phyloP scores from a whole-genome alignment of 192 early-diverging fungal genomes.

The Backusella sp. region DNA sequence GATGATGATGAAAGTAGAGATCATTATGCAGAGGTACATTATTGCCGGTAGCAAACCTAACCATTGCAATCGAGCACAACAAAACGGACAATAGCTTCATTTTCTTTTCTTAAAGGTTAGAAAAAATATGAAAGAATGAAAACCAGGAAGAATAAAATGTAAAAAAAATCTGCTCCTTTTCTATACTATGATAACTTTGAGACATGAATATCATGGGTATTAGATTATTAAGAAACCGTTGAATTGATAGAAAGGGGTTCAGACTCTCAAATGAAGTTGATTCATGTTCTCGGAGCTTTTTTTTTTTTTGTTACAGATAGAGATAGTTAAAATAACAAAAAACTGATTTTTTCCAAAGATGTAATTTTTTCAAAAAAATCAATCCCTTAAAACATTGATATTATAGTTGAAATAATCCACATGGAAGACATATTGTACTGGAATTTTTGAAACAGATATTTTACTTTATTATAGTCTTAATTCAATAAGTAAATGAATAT shows the following conservation, averaged over 20 bases:
- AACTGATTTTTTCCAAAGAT: background rate
- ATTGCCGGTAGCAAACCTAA: background rate
- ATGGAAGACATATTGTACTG: no score
- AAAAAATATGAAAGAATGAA: background rate
- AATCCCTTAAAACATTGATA: no score
- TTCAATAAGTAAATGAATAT: no score
- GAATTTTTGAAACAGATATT: no score
- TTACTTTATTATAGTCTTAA: no score
- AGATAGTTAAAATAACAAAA: background rate
- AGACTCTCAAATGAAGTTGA: background rate
- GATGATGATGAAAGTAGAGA: slow-evolving; percentile 19
- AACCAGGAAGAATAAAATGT: background rate
- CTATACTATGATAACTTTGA: background rate
- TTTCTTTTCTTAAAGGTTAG: background rate
- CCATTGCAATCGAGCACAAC: background rate
- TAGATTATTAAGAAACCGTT: background rate
- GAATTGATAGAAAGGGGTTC: background rate
- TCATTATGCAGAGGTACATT: background rate
- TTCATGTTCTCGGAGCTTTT: background rate
- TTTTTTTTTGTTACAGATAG: background rate
- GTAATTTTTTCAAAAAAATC: no score
- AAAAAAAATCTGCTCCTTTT: background rate
- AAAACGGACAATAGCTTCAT: background rate
- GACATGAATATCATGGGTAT: background rate
- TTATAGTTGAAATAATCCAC: no score